Base-by-base conservation (phyloP, 2,329 filamentous ascomycete genomes). In the Penicillium sp. region DNA sequence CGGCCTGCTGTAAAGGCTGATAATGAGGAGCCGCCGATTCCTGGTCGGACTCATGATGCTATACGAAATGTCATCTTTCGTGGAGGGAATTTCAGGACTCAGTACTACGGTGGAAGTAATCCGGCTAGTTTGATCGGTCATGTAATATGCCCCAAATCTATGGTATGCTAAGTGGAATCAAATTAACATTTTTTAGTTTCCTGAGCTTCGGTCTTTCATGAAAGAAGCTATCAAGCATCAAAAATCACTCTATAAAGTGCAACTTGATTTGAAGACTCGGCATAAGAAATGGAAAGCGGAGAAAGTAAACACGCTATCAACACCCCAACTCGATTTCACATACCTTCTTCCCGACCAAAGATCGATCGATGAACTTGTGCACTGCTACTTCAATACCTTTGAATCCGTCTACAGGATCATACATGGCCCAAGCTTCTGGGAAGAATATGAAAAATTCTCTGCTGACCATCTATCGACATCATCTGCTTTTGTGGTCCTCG, bases 31-130 rank as follows among this genome's bases (percentile, higher is more conserved):
- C 29, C 49, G 19, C 21, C 39, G 7, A 46, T 46, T 14, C 54
- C 54, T 14, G 54, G 46, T 11, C 44, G 51, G 11, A 49, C 49
- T 1, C 56, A 63, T 6, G 43, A 46, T 26, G 46, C 50, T 33
- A 37, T 37, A 26, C 43, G 29, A 14, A 54, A 54, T 10, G 57
- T 62, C 8, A 64, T 65, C 26, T 64, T 66, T n/a, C 59, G 64
- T 9, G 64, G 64, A 2, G 49, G 64, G 50, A 64, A 65, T 45
- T 66, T 63, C 39, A 60, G 50, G 46, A 66, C 64, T 1, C 63
- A 63, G 37, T 66, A 64, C 24, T 66, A 63, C 45, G 64, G 64
- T n/a, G 59, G 63, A 8, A 66, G 61, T 37, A 65, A 66, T 59
- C 55, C 64, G 1, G 60, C 60, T 24, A 62, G 59, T 48, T 29